Conservation (phyloP, 108 stramenopile species). For the Cyclotella sp. region DNA sequence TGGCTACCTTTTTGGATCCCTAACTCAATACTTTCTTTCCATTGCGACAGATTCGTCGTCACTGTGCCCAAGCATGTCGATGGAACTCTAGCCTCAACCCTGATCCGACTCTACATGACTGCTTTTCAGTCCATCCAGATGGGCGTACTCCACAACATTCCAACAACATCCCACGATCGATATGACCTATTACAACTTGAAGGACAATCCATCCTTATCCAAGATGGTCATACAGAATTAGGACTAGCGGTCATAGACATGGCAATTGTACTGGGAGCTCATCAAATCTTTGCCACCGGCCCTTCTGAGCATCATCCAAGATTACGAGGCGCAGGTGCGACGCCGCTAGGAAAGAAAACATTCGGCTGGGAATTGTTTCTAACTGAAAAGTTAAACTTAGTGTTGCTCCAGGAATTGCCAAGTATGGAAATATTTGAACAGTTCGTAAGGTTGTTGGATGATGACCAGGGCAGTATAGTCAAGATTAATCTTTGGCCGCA, state of each 20-base stretch:
- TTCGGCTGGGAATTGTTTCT: conserved; percentile 48
- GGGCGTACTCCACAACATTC: conserved; percentile 11
- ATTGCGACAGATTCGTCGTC: conserved; percentile 25
- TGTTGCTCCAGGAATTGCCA: conserved; percentile 46
- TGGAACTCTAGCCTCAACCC: conserved; percentile 37
- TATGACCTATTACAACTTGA: conserved; percentile 28
- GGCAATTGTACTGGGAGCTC: conserved; percentile 31
- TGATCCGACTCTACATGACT: conserved; percentile 43
- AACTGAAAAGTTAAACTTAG: conserved; percentile 27
- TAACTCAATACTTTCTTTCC: neutral
- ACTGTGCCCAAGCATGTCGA: conserved; percentile 43
- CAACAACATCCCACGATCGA: conserved; percentile 26
- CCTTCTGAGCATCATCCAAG: conserved; percentile 35
- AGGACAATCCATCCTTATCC: conserved; percentile 46
- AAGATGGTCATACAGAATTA: conserved; percentile 50
- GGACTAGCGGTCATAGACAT: conserved; percentile 48
- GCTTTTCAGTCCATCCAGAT: conserved; percentile 50
- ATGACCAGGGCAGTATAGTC: conserved; percentile 25
- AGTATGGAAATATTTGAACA: conserved; percentile 39
- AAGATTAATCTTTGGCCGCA: conserved; percentile 25
- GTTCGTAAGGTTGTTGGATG: conserved; percentile 26
- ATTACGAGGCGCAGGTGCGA: conserved; percentile 30
- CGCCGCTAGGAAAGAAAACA: conserved; percentile 35
- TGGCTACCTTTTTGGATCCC: too few species aligned
- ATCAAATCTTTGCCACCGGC: conserved; percentile 47